phyloP scores from a whole-genome alignment of 1,284 basidiomycete genomes.

The Ganoderma boninense region DNA sequence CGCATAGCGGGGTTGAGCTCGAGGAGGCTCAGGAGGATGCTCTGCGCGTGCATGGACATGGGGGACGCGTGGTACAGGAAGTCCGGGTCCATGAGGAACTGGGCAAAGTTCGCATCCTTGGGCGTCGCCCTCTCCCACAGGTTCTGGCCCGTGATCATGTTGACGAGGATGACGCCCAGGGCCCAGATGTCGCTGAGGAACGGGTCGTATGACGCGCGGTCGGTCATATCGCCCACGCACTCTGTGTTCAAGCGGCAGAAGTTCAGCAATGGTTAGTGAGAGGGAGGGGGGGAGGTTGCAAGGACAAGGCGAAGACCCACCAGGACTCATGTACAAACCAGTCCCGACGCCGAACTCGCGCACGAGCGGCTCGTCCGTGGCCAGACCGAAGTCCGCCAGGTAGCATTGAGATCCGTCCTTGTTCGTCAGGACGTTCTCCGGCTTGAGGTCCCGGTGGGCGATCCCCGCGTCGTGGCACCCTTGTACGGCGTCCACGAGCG shows the following conservation, averaged over 20 bases:
- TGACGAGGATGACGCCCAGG: conserved; percentile 56
- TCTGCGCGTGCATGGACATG: conserved; percentile 56
- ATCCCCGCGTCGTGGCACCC: conserved; percentile 67
- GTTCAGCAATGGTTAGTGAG: neutral
- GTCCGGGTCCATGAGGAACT: conserved; percentile 53
- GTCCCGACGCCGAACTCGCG: conserved; percentile 58
- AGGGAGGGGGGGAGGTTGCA: neutral
- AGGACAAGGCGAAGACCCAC: conserved; percentile 34
- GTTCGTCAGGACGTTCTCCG: conserved; percentile 76
- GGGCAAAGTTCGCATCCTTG: conserved; percentile 74
- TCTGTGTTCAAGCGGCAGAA: neutral
- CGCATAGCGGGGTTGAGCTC: conserved; percentile 56
- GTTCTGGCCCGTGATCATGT: conserved; percentile 85
- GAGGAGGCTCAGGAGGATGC: conserved; percentile 67
- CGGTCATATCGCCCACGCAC: neutral
- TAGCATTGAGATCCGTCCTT: conserved; percentile 56
- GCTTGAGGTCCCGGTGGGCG: conserved; percentile 78
- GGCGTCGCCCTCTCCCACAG: conserved; percentile 85
- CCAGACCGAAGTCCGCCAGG: conserved; percentile 75
- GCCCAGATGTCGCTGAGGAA: conserved; percentile 92
- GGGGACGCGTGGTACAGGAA: conserved; percentile 75
- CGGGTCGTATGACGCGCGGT: neutral
- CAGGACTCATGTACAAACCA: conserved; percentile 70
- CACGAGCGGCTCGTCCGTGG: conserved; percentile 58
- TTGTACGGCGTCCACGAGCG: conserved; percentile 70